A percentile compares a stretch with the other conserved stretches of the same genome.
Evolutionary conservation across 164 flowering plant species (phyloP).

Genomic region (Santalum album): DNA sequence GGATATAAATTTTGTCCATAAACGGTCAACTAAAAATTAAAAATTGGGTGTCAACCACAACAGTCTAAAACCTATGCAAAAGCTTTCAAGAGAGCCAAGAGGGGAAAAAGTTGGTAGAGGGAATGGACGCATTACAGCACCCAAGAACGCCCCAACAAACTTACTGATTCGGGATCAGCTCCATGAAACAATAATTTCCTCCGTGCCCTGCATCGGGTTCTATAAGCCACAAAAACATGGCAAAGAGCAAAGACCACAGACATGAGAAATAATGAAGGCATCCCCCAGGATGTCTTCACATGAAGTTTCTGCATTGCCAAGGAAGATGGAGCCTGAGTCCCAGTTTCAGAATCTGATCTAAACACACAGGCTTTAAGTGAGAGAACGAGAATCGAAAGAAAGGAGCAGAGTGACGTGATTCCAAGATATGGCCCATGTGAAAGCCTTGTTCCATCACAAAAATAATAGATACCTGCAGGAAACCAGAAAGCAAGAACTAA

Average conservation of each 20-base stretch:
- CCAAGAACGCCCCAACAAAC: not conserved
- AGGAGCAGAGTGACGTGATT: not conserved
- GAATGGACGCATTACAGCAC: too few species aligned
- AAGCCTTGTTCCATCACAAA: not conserved
- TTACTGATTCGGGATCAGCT: not conserved
- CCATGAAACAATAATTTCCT: not conserved
- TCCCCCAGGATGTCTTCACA: not conserved
- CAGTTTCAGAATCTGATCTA: not conserved
- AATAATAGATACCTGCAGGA: not conserved
- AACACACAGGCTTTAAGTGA: not conserved
- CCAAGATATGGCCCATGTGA: not conserved
- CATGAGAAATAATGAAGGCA: not conserved
- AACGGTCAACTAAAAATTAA: too few species aligned
- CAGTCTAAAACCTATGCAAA: too few species aligned
- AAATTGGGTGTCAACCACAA: too few species aligned
- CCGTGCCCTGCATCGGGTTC: not conserved
- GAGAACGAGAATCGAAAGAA: not conserved
- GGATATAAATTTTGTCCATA: too few species aligned
- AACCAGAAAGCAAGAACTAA: not conserved
- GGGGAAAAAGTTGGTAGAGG: too few species aligned
- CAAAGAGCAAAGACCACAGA: not conserved
- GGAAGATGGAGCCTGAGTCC: not conserved
- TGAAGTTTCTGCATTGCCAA: not conserved
- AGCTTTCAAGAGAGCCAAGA: too few species aligned
- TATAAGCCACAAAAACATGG: not conserved